Evolutionary conservation across 192 early-diverging fungal genomes (phyloP), one percentile per base, ranked within the genome.

Genomic region (Obelidium mucronatum): DNA sequence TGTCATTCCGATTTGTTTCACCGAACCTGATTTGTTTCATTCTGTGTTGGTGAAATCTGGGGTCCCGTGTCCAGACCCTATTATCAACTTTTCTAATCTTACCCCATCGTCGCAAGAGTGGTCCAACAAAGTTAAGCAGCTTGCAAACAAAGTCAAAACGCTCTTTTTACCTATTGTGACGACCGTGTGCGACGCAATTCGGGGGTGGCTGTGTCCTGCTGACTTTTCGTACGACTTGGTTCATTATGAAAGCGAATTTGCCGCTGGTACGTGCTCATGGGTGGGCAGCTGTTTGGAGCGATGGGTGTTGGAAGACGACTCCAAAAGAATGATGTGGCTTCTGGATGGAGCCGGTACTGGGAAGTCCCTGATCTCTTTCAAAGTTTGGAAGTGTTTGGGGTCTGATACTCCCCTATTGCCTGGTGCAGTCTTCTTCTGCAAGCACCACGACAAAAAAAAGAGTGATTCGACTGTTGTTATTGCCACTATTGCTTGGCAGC

Each of bases 291-390:
- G 51, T 53, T 22, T 53, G 19, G 51, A 53, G 24, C 19, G 17
- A 53, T 53, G 51, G 51, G 24, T 53, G 51, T 53, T 53, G 51
- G n/a, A n/a, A n/a, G n/a, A n/a, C n/a, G 51, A 53, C 51, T 22
- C 19, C 51, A 53, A 53, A 24, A 24, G 19, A 17, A 24, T 53
- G 51, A 53, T 53, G 51, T 53, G 51, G 51, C 24, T 53, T 17
- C 24, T 24, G 17, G 51, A 53, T 53, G 51, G 51, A 53, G 51
- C 51, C 17, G 51, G 51, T 24, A 53, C 51, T 17, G 51, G 51
- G 51, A 53, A 53, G 51, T 53, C 51, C 19, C 24, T 53, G 19
- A 53, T 53, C 24, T 53, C 51, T 17, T 53, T 22, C 1, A 17
- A 24, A 17, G 51, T 53, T 53, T 53, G 51, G 51, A 17, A 53